Conservation (phyloP, 1,139 yeast genomes). For the Hanseniaspora sp. region DNA sequence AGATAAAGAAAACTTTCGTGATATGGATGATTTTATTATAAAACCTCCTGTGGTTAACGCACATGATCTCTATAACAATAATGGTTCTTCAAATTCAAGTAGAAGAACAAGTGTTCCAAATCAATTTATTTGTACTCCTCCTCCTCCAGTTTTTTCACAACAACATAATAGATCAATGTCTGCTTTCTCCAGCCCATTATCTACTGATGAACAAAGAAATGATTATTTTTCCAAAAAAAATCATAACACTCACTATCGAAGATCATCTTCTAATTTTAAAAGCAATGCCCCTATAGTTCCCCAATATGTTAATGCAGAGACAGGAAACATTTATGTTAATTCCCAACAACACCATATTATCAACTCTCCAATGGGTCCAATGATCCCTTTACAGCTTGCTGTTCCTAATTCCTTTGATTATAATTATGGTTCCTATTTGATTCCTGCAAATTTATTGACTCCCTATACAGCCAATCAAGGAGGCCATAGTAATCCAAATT, state of each 20-base stretch:
- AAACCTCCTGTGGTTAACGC: neutral
- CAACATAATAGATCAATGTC: neutral
- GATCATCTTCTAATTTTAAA: neutral
- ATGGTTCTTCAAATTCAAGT: neutral
- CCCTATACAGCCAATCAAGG: conserved; percentile 11
- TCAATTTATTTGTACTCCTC: neutral
- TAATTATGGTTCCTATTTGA: conserved; percentile 12
- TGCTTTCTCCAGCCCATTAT: neutral
- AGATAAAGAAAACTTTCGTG: neutral
- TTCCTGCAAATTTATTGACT: conserved; percentile 14
- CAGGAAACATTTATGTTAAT: neutral
- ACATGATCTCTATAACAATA: neutral
- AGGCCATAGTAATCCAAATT: too few species aligned
- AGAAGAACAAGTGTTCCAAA: neutral
- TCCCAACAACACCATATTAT: neutral
- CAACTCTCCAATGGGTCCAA: neutral
- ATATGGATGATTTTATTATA: neutral
- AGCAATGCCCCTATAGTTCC: neutral
- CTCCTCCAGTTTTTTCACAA: neutral
- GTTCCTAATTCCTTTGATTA: conserved; percentile 15
- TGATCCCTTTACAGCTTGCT: neutral
- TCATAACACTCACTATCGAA: neutral
- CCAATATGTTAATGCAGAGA: conserved; percentile 1
- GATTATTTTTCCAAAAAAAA: neutral
- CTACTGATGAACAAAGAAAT: neutral